phyloP scores from a whole-genome alignment of 768 basidiomycete species.

The Leccinum pellstonianum region DNA sequence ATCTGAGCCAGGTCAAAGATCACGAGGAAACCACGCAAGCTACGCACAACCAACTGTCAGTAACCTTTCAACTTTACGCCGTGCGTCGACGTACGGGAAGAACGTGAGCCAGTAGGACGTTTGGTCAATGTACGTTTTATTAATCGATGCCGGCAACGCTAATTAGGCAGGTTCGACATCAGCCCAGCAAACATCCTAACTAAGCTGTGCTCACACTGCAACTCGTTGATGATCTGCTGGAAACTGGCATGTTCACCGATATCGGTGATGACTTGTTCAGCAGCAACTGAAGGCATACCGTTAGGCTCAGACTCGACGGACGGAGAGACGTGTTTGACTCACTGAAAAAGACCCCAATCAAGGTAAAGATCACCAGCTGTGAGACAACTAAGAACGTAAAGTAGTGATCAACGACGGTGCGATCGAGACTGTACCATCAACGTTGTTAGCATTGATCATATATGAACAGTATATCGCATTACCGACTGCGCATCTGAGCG shows the following conservation, averaged over 20 bases:
- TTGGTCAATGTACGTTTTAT: conserved; percentile 88
- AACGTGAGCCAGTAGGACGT: conserved; percentile 91
- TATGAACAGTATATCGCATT: conserved; percentile 1
- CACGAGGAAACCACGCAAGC: conserved; percentile 90
- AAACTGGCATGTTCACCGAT: conserved; percentile 49
- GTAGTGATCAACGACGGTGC: conserved; percentile 89
- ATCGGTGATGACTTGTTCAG: conserved; percentile 44
- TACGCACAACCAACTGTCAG: conserved; percentile 29
- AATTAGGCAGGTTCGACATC: conserved; percentile 34
- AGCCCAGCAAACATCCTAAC: not conserved
- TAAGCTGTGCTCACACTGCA: conserved; percentile 37
- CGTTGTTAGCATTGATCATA: not conserved
- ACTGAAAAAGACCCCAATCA: conserved; percentile 90
- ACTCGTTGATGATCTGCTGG: conserved; percentile 42
- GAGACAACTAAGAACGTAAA: conserved; percentile 93
- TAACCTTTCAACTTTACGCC: not conserved
- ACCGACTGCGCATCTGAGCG: conserved; percentile 35
- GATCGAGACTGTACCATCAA: conserved; percentile 69
- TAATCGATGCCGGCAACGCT: conserved; percentile 73
- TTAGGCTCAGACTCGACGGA: not conserved
- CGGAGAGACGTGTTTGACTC: conserved; percentile 26
- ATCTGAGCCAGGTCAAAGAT: conserved; percentile 96
- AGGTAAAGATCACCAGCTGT: conserved; percentile 90
- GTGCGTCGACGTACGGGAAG: conserved; percentile 68
- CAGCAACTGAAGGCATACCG: conserved; percentile 23